Percentiles rank a stretch among this genome's conserved stretches.
Conservation (phyloP, 139 green algal species). For the Tetradesmus lagerheimii region DNA sequence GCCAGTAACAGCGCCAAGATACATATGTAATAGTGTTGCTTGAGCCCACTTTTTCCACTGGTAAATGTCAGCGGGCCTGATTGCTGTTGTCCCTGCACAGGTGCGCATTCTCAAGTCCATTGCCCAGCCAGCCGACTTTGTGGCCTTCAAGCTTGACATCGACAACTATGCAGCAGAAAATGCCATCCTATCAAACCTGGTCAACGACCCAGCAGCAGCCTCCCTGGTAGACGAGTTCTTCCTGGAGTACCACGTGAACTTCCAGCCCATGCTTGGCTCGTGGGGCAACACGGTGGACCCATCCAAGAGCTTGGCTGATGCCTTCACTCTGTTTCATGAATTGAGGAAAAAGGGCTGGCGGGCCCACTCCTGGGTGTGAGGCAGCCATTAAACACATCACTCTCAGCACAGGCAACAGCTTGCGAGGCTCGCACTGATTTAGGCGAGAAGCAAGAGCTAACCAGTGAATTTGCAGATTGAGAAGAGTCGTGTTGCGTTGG, state of each 20-base stretch:
- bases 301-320: background rate
- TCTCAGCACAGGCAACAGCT: no score
- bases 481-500: no score
- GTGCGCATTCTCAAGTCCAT: slow-evolving; percentile 23
- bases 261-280: slow-evolving; percentile 3
- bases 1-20: no score
- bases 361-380: slow-evolving; percentile 38
- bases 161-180: slow-evolving; percentile 5
- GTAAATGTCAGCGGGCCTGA: no score
- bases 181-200: background rate
- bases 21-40: no score
- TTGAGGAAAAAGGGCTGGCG: slow-evolving; percentile 10
- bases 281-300: background rate
- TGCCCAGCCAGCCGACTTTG: slow-evolving; percentile 26
- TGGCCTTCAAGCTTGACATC: slow-evolving; percentile 37
- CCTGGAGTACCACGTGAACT: slow-evolving; percentile 28
- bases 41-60: no score
- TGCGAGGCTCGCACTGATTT: no score
- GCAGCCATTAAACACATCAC: no score
- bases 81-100: no score
- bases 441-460: no score
- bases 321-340: background rate
- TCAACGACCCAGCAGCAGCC: slow-evolving; percentile 5
- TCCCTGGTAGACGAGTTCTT: slow-evolving; percentile 38
- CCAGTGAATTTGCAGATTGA: no score